Evolutionary conservation across 305 asterid species (phyloP).

Genomic region (Fraxinus sp.): DNA sequence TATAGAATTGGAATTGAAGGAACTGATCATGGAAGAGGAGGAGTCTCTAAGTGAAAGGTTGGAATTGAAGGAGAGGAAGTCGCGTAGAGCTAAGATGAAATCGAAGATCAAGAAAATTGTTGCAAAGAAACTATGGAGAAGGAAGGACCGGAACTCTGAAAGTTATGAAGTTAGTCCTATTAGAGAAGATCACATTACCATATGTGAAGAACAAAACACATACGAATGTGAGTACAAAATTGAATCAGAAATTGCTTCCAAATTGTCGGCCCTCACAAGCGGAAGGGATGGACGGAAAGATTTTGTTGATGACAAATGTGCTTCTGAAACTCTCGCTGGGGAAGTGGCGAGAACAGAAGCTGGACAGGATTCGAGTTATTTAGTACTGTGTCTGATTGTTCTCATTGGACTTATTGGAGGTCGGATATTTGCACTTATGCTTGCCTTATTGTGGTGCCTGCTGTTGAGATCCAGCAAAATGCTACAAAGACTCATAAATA

Average conservation of each 20-base stretch:
- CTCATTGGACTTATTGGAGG: conserved; percentile 62
- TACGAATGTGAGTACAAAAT: neutral
- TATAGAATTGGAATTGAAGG: conserved; percentile 23
- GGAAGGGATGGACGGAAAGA: conserved; percentile 20
- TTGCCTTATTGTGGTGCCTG: conserved; percentile 53
- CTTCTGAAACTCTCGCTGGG: neutral
- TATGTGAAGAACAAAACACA: conserved; percentile 18
- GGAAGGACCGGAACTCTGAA: conserved; percentile 28
- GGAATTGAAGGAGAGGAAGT: conserved; percentile 38
- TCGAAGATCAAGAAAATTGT: conserved; percentile 57
- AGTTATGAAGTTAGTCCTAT: neutral
- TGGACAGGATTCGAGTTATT: conserved; percentile 26
- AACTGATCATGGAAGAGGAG: conserved; percentile 21
- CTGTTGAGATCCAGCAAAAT: conserved; percentile 42
- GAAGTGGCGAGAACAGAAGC: conserved; percentile 12
- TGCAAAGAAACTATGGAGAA: conserved; percentile 37
- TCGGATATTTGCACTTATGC: conserved; percentile 45
- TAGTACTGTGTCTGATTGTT: conserved; percentile 37
- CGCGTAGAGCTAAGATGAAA: conserved; percentile 44
- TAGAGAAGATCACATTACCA: conserved; percentile 2
- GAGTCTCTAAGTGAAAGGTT: conserved; percentile 18
- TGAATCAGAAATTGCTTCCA: conserved; percentile 15
- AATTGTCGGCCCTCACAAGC: conserved; percentile 24
- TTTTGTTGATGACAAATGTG: neutral
- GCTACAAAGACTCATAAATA: conserved; percentile 20